phyloP scores from a whole-genome alignment of 768 basidiomycete genomes.

The Symmetrospora coprosmae region DNA sequence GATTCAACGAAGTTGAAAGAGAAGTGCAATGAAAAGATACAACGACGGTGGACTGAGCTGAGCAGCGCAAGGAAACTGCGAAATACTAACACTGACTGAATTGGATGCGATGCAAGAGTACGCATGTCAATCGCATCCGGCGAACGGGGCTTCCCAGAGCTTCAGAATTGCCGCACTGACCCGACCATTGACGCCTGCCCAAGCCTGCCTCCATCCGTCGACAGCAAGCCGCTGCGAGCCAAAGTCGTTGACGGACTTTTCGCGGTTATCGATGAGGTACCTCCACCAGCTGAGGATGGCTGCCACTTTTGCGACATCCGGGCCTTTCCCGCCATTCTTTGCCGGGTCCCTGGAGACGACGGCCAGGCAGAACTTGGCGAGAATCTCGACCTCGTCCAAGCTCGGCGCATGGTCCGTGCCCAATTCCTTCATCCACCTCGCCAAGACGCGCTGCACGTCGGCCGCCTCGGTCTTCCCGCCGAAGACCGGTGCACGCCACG shows the following conservation, averaged over 20 bases:
- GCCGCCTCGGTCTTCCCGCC: background rate
- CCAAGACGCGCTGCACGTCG: slow-evolving; percentile 8
- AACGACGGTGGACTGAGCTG: too few relatives aligned
- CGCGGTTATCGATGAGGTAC: slow-evolving; percentile 5
- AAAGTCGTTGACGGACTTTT: background rate
- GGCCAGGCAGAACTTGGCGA: slow-evolving; percentile 19
- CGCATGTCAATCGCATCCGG: background rate
- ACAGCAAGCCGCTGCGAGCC: background rate
- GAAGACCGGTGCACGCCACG: background rate
- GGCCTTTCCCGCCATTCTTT: slow-evolving; percentile 11
- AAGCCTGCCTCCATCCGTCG: slow-evolving; percentile 10
- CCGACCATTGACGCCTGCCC: background rate
- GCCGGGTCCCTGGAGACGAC: background rate
- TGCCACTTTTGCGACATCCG: slow-evolving; percentile 11
- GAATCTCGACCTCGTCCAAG: slow-evolving; percentile 10
- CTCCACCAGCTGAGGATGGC: slow-evolving; percentile 22
- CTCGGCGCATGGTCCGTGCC: slow-evolving; percentile 17
- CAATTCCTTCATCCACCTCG: slow-evolving; percentile 16
- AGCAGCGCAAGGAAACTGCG: background rate
- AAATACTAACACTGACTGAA: background rate
- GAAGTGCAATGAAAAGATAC: background rate
- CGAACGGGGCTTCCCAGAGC: background rate
- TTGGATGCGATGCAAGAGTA: background rate
- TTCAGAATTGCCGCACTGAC: background rate
- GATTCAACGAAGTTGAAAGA: background rate